These are phyloP conservation scores for Sicyos baderoa DNA, from an alignment of 306 rosid species.

Conservation along the genomic window DNA sequence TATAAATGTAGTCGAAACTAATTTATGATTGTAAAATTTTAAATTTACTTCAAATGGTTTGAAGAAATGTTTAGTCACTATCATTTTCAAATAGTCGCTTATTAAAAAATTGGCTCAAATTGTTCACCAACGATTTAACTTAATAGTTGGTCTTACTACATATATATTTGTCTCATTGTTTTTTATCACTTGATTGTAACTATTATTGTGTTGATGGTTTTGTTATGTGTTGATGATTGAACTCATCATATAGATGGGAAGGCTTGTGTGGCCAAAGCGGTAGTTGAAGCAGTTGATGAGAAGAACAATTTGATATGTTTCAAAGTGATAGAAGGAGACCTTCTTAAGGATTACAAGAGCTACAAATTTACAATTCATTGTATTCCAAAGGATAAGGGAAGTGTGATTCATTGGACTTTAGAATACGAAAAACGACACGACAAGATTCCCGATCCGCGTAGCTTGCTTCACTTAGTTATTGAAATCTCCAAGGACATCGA, in stretches of 20 bases:
- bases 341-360: background rate
- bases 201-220: too few species aligned
- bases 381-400: background rate
- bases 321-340: constrained; percentile 9
- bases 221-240: too few species aligned
- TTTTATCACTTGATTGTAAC: too few species aligned
- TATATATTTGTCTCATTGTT: too few species aligned
- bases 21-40: too few species aligned
- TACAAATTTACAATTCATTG: background rate
- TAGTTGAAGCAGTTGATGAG: background rate
- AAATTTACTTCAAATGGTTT: too few species aligned
- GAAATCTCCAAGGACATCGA: background rate
- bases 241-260: background rate
- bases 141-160: too few species aligned
- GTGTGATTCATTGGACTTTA: constrained; percentile 9
- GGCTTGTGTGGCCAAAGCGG: background rate
- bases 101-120: too few species aligned
- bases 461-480: background rate
- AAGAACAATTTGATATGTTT: background rate
- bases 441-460: background rate
- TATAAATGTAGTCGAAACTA: too few species aligned
- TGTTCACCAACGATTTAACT: too few species aligned
- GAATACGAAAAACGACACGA: background rate
- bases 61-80: too few species aligned
- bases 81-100: too few species aligned